Evolutionary conservation across 768 basidiomycete genomes (phyloP), one percentile per base, ranked within the genome.

Genomic region (Suillus luteus): DNA sequence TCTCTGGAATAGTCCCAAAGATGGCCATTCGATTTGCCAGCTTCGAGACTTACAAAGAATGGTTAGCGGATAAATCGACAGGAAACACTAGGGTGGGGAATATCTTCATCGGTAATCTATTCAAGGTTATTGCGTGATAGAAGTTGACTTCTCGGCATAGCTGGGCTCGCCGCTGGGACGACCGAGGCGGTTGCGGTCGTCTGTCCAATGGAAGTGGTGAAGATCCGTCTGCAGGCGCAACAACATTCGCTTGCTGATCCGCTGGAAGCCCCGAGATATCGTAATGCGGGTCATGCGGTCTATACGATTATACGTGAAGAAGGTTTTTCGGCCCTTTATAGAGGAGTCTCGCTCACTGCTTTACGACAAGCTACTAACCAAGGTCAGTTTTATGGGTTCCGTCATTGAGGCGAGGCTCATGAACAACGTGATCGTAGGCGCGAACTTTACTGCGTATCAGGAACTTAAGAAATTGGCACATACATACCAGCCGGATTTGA

Each of bases 11-110:
- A 75, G 94, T 98, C 9, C 97, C 97, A 1, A 99, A 99, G 81
- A 99, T 99, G 97, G 95, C 95, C 55, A 98, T 95, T 73, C 91
- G 97, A 41, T 99, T 99, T 75, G 96, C 96, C 11, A 94, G 93
- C 75, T 99, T 99, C 74, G 97, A 99, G 80, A 82, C 88, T 52
- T 99, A 99, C 84, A 95, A 96, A 76, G 84, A 81, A 0, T 88
- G 85, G 84, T 77, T 99, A 49, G 87, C 91, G 2, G 86, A 93
- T 69, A 82, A 83, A 65, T 75, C 81, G 44, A 93, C 92, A 0
- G 96, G 96, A 31, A 85, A 90, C 77, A 91, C 95, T 5, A 85
- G 81, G 59, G 82, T 91, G 3, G 88, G 90, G 1, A 86, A 78
- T 62, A 95, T 96, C 48, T 99, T 99, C 77, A 68, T 99, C 55